Evolutionary conservation across 208 protist genomes (phyloP).

Genomic region (Crithidia thermophila): DNA sequence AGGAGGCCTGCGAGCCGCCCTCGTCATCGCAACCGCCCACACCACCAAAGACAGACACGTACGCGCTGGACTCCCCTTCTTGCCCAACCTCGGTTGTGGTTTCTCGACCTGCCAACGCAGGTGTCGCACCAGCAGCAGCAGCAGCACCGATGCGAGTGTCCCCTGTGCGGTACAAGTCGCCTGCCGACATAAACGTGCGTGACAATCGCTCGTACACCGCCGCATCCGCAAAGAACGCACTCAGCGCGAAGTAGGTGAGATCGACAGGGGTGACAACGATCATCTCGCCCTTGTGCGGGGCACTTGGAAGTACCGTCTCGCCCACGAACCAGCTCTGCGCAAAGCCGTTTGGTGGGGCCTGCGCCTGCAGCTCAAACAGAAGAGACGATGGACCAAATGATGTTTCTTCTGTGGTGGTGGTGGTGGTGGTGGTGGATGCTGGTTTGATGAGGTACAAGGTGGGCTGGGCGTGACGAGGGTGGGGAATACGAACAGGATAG

Average conservation of each 20-base stretch:
- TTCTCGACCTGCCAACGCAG: background rate
- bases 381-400: conserved; percentile 1
- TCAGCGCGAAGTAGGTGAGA: conserved; percentile 63
- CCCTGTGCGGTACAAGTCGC: conserved; percentile 13
- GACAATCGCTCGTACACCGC: conserved; percentile 4
- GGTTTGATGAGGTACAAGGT: conserved; percentile 32
- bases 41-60: conserved; percentile 13
- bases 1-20: conserved; percentile 16
- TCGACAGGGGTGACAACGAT: conserved; percentile 66
- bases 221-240: conserved; percentile 28
- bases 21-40: conserved; percentile 1
- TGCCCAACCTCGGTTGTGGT: background rate
- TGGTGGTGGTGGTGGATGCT: background rate
- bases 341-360: conserved; percentile 16
- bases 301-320: conserved; percentile 16
- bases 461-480: conserved; percentile 68
- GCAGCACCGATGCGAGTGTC: background rate
- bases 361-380: conserved; percentile 23
- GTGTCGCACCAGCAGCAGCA: background rate
- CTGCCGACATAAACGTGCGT: conserved; percentile 18
- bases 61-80: background rate
- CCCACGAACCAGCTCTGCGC: conserved; percentile 29
- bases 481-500: conserved; percentile 46
- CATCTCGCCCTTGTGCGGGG: conserved; percentile 10
- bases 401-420: no score